Conservation (phyloP, 108 stramenopile genomes). For the Pseudonitzschia delicatissima region DNA sequence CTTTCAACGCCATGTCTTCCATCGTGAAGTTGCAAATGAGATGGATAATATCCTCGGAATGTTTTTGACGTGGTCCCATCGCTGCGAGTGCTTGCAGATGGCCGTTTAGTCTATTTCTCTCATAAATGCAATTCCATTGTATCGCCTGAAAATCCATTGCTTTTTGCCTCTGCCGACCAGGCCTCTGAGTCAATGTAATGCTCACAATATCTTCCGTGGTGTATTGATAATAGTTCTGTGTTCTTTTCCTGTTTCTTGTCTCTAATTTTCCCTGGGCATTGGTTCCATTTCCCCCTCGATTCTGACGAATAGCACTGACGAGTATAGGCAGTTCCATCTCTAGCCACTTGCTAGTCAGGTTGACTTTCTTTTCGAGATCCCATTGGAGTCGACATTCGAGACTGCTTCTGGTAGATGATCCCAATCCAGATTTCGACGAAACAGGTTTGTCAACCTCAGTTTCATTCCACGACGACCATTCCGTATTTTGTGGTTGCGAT, state of each 20-base stretch:
- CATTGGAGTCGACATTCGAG: background rate
- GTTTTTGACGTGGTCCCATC: background rate
- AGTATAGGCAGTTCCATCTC: conserved; percentile 4
- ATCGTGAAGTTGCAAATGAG: conserved; percentile 1
- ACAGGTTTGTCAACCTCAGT: too few relatives aligned
- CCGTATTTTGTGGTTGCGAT: background rate
- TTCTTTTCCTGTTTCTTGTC: too few relatives aligned
- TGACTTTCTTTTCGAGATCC: background rate
- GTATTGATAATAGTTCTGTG: conserved; percentile 2
- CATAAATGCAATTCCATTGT: background rate
- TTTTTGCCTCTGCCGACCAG: background rate
- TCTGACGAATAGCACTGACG: background rate
- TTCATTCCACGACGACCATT: too few relatives aligned
- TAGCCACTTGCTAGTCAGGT: background rate
- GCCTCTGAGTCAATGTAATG: background rate
- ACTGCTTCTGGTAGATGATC: too few relatives aligned
- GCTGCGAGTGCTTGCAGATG: background rate
- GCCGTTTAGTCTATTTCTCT: background rate
- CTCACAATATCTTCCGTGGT: background rate
- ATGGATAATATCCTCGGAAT: background rate
- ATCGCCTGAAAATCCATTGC: conserved; percentile 1
- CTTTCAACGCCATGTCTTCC: background rate
- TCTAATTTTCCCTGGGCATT: background rate
- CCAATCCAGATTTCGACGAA: too few relatives aligned
- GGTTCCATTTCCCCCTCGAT: background rate